Base-by-base conservation (phyloP, 2,329 filamentous ascomycete species). In the Ceratocystis ficicola region DNA sequence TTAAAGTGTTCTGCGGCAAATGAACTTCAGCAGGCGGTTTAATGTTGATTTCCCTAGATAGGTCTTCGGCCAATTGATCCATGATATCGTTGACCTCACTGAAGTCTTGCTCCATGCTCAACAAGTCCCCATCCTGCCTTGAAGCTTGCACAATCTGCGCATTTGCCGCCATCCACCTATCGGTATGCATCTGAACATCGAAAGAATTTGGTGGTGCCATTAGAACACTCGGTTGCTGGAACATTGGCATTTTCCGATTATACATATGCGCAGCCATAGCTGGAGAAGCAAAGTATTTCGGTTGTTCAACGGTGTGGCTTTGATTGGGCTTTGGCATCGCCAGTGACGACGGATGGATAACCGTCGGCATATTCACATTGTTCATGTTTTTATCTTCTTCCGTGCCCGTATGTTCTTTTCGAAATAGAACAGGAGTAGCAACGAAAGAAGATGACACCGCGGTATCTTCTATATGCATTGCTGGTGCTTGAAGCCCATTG, bases 21-120 rank as follows among this genome's bases (percentile, higher is more conserved):
- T 62, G 28, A 1, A 41, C 12, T 36, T 59, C 28, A 8, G 36
- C 41, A 20, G 61, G 28, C 50, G 61, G 25, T 20, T 64, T 46
- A 41, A 68, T 66, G 12, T 30, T 32, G 8, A 66, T 55, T 10
- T 66, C 67, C 5, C 48, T 62, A 12, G 67, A 75, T 7, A 78
- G 70, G 65, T 78, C 76, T 12, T 72, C 72, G 5, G 77, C 77
- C 69, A 79, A 73, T 65, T 76, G 73, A 44, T 78, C 76, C 75
- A 79, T 78, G 64, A 75, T 74, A 22, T 75, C 75, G 62, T 78
- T 76, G 2, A 78, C 75, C 41, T 77, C 72, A 28, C 73, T 71
- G 72, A 77, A 77, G 50, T 72, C 62, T 46, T 52, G 36, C 20
- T 68, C 46, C 6, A 41, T 30, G 10, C 61, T 41, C 4, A 52